These are phyloP conservation scores for Platanthera guangdongensis DNA, from an alignment of 106 monocot species.

Conservation along the genomic window DNA sequence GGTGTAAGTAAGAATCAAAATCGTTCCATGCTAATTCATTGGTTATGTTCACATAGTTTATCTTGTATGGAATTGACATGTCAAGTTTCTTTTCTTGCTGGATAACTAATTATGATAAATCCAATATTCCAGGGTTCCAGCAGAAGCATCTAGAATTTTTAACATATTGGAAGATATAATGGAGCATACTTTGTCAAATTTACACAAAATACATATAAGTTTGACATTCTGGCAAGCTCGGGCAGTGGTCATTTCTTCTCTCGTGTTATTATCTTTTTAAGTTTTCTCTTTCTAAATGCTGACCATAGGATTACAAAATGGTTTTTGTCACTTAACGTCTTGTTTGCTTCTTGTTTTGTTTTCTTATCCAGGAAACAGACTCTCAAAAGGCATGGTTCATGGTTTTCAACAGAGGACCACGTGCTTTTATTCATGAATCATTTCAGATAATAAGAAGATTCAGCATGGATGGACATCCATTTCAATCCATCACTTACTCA, in stretches of 20 bases:
- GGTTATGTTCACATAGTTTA: background rate
- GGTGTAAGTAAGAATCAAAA: no score
- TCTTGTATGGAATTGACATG: background rate
- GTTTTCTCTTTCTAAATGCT: background rate
- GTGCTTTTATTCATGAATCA: conserved; percentile 52
- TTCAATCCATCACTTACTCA: conserved; percentile 43
- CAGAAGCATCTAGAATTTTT: conserved; percentile 35
- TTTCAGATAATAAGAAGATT: conserved; percentile 42
- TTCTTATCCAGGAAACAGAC: conserved; percentile 51
- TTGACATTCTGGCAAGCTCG: conserved; percentile 76
- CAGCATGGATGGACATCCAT: conserved; percentile 32
- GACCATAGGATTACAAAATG: background rate
- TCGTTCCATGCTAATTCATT: no score
- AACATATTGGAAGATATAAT: conserved; percentile 63
- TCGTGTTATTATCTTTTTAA: background rate
- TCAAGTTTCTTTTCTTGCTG: conserved; percentile 7
- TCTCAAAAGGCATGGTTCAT: conserved; percentile 71
- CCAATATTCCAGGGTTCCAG: conserved; percentile 24
- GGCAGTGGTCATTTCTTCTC: conserved; percentile 48
- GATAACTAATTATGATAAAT: background rate
- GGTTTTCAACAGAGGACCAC: conserved; percentile 87
- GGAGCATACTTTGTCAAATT: conserved; percentile 38
- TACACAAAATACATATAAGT: conserved; percentile 72
- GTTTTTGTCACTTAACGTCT: background rate
- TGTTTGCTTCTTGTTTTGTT: background rate